Percentiles rank a stretch among this genome's conserved stretches.
phyloP scores from a whole-genome alignment of 225 moss, liverwort and hornwort species.

The Polytrichum formosum region DNA sequence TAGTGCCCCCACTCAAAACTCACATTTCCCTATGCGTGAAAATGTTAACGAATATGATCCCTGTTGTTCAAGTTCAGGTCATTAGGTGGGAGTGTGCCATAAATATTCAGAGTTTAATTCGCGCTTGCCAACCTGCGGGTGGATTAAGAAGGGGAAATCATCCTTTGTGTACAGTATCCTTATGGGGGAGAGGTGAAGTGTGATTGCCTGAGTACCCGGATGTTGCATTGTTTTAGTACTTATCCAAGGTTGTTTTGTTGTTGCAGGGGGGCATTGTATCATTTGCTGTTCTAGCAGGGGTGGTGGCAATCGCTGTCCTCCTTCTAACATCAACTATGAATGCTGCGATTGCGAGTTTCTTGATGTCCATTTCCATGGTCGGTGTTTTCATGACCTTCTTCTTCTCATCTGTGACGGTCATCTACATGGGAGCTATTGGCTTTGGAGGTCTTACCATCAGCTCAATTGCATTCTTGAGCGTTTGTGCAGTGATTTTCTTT shows the following conservation, averaged over 20 bases:
- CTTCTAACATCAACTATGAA: constrained; percentile 25
- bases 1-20: no score
- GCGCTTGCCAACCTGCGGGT: background rate
- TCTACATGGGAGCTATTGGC: constrained; percentile 36
- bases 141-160: background rate
- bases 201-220: background rate
- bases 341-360: constrained; percentile 35
- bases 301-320: constrained; percentile 24
- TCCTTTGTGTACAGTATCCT: background rate
- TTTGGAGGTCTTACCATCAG: constrained; percentile 46
- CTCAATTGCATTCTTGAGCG: constrained; percentile 43
- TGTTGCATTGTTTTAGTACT: background rate
- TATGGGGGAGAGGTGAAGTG: background rate
- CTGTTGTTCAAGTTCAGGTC: no score
- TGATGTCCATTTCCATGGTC: constrained; percentile 31
- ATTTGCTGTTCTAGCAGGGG: constrained; percentile 12
- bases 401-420: constrained; percentile 36
- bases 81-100: background rate
- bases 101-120: background rate
- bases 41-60: no score
- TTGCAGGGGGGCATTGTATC: constrained; percentile 24
- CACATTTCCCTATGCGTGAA: no score
- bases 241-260: background rate
- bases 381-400: constrained; percentile 41
- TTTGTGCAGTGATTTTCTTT: constrained; percentile 40